Evolutionary conservation across 176 grass and related monocot genomes (phyloP), one percentile per base, ranked within the genome.

Genomic region (Aegilops longissima): DNA sequence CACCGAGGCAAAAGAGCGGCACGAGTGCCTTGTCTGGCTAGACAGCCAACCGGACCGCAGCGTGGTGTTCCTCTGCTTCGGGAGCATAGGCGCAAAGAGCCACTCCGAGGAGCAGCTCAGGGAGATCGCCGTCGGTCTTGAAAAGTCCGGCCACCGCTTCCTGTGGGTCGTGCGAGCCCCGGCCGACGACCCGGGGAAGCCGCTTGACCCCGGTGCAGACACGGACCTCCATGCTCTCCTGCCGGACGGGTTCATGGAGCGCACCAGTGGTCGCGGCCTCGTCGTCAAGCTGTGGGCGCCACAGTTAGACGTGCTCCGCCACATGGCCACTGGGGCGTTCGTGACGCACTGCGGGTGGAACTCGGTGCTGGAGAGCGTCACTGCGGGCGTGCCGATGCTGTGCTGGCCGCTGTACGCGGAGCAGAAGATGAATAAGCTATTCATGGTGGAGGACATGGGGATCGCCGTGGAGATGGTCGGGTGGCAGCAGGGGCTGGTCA

Each of bases 331-430:
- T 1, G 80, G 76, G 0, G 80, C 59, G 14, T 92, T 90, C 34
- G 39, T 92, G 63, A 89, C 70, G 1, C 90, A 92, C 18, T 89
- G 90, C 12, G 86, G 86, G 44, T 92, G 90, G 86, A 91, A 92
- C 84, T 89, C 90, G 4, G 16, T 13, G 0, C 9, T 86, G 51
- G 90, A 88, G 59, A 52, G 45, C 2, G 24, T 83, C 54, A 52
- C 65, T 16, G 40, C 74, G 1, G 89, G 89, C 0, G 33, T 88
- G 20, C 73, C 83, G 12, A 86, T 91, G 78, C 13, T 90, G 69
- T 90, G 84, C 31, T 90, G 83, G 88, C 88, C 88, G 1, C 5
- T 61, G 23, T 40, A 74, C 11, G 63, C 82, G 1, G 92, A 93
- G 88, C 92, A 93, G 66, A 87, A 71, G 44, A 42, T 88, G 82